Base-by-base conservation (phyloP, 148 eudicot species). In the Cornus controversa region DNA sequence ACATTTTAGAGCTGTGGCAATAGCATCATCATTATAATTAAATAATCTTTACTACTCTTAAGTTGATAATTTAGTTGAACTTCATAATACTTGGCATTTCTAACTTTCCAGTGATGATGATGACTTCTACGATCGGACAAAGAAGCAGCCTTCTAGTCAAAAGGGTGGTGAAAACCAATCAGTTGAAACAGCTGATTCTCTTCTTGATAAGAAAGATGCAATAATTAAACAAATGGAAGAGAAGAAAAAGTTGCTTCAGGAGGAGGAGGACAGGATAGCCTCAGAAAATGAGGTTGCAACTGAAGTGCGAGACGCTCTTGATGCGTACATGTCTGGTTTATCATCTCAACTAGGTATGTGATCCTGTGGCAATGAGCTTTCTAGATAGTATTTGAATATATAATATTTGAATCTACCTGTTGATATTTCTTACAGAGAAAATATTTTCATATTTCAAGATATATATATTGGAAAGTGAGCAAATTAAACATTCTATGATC, bases 151-250 rank as follows among this genome's bases (percentile, higher is more conserved):
- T 31, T 82, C 90, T 34, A 83, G 72, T 25, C 84, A 37, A n/a
- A 96, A 90, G 88, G 78, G 82, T 77, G 80, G 82, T 77, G 87
- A 87, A 77, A 76, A 76, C 79, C 94, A 88, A 80, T 80, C 92
- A 70, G 81, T 96, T 77, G 99, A 96, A 88, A 93, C 99, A n/a
- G 99, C 99, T 57, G 98, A 93, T 77, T 87, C 97, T 82, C 98
- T 93, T 82, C 88, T 96, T 74, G 99, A 92, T 79, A 96, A 93
- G 90, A 89, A 86, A 87, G 94, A 91, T 69, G 85, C 83, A 10
- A 75, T 96, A 64, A 23, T 79, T 62, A 83, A 82, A 81, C 89
- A 96, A 78, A 93, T 96, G 81, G 97, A 93, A 74, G 98, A 91
- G 78, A 89, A 85, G 85, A 83, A 75, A 63, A 84, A 85, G 85